Conservation (phyloP, 768 basidiomycete species). For the Gautieria morchelliformis region DNA sequence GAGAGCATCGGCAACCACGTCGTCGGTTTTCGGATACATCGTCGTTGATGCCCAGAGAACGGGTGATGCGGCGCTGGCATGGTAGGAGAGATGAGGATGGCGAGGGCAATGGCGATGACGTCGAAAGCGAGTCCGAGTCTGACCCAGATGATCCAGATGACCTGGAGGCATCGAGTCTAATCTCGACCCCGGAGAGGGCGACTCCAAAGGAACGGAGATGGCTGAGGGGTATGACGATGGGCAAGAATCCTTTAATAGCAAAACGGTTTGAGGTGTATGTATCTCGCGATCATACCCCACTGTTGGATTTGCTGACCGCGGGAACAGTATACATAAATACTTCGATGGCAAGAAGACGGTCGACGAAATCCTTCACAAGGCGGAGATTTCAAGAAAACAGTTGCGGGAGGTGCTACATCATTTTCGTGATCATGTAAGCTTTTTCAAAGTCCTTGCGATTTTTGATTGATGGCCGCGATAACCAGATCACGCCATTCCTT, state of each 20-base stretch:
- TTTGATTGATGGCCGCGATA: not conserved
- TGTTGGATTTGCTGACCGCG: not conserved
- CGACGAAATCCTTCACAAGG: slow-evolving; percentile 87
- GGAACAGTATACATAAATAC: slow-evolving; percentile 73
- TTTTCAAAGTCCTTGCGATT: not conserved
- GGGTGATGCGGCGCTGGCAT: not conserved
- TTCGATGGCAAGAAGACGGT: slow-evolving; percentile 89
- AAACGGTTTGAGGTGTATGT: slow-evolving; percentile 72
- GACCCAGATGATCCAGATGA: slow-evolving; percentile 31
- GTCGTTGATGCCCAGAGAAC: not conserved
- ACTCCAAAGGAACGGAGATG: slow-evolving; percentile 71
- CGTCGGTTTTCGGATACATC: slow-evolving; percentile 5
- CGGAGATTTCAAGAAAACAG: slow-evolving; percentile 77
- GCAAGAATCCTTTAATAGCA: slow-evolving; percentile 59
- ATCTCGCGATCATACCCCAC: not conserved
- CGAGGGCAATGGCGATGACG: slow-evolving; percentile 32
- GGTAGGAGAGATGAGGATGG: slow-evolving; percentile 8
- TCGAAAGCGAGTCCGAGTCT: slow-evolving; percentile 38
- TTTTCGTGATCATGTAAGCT: slow-evolving; percentile 80
- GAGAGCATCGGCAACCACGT: slow-evolving; percentile 5
- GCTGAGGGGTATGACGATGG: slow-evolving; percentile 86
- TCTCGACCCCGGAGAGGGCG: slow-evolving; percentile 74
- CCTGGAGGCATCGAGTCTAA: slow-evolving; percentile 47
- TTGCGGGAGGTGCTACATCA: slow-evolving; percentile 74
- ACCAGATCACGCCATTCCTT: slow-evolving; percentile 2